A percentile compares a stretch with the other conserved stretches of the same genome.
Conservation (phyloP, 805 yeast species). For the Ogataea polymorpha region DNA sequence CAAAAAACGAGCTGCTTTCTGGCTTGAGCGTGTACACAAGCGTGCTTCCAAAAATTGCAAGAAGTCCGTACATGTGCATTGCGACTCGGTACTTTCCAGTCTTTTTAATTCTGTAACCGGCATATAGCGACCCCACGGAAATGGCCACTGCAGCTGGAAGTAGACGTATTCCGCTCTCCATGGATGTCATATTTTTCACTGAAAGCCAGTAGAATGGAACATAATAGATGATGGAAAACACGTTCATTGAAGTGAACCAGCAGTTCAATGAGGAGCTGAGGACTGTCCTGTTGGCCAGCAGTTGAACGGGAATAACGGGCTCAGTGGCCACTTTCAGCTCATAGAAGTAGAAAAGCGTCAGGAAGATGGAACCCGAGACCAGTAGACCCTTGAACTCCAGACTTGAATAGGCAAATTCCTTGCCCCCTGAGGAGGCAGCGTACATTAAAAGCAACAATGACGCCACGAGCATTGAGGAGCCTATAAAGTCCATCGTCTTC, state of each 20-base stretch:
- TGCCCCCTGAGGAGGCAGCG: slow-evolving; percentile 67
- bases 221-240: slow-evolving; percentile 61
- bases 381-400: slow-evolving; percentile 36
- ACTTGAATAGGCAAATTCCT: slow-evolving; percentile 46
- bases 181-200: slow-evolving; percentile 27
- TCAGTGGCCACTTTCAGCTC: slow-evolving; percentile 53
- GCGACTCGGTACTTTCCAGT: slow-evolving; percentile 64
- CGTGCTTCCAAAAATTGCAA: slow-evolving; percentile 46
- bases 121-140: slow-evolving; percentile 60
- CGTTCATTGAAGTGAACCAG: slow-evolving; percentile 69
- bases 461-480: slow-evolving; percentile 56
- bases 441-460: slow-evolving; percentile 57
- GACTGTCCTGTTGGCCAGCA: slow-evolving; percentile 58
- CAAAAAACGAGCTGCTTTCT: slow-evolving; percentile 30
- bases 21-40: slow-evolving; percentile 28
- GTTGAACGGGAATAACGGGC: slow-evolving; percentile 65
- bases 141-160: slow-evolving; percentile 64
- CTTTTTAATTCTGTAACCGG: slow-evolving; percentile 63
- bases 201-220: slow-evolving; percentile 58
- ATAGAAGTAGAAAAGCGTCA: slow-evolving; percentile 43
- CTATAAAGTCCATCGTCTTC: slow-evolving; percentile 63
- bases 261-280: slow-evolving; percentile 63
- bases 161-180: slow-evolving; percentile 39
- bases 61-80: slow-evolving; percentile 39
- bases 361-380: slow-evolving; percentile 33